Base-by-base conservation (phyloP, 2,329 filamentous ascomycete genomes). In the Scedosporium minutisporum region DNA sequence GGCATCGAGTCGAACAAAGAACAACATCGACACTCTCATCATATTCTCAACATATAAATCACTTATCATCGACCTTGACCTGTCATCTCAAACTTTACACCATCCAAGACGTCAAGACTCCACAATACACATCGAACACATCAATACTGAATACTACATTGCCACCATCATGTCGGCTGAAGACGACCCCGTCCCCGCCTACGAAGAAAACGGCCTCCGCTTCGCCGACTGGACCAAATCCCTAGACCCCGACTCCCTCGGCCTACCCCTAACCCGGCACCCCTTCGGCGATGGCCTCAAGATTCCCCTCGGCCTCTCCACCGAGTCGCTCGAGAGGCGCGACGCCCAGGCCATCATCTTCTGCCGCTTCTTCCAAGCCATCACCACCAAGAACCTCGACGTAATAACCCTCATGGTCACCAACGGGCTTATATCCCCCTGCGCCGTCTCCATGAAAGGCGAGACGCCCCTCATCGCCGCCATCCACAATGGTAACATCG, bases 391-490 rank as follows among this genome's bases (percentile, higher is more conserved):
- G 0, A 66, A 73, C 53, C 66, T 68, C 60, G 72, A 71, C 3
- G 25, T 71, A 2, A 70, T 75, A 23, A 61, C 66, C 14, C 61
- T 66, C n/a, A 70, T 76, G 25, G 64, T 78, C 58, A 18, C 64
- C 3, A 64, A 62, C 4, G 75, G 76, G 4, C 69, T 76, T 63
- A 69, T 78, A 58, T 75, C 74, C 14, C 76, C 76, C 4, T 74
- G 77, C 67, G 69, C 71, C 3, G 69, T 71, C 25, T 66, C 67
- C 63, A 10, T 9, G 5, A 44, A 21, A 3, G 70, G 71, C 18
- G 65, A 69, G 33, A 77, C 75, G 1, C 74, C 76, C 1, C 69
- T 78, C 29, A 67, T 76, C 10, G 69, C 71, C 1, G 75, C 76
- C 25, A 69, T 77, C n/a, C 63, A 68, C 29, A 65, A 57, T 1